Evolutionary conservation across 441 rosid genomes (phyloP).

Genomic region (Flueggea neowawraea): DNA sequence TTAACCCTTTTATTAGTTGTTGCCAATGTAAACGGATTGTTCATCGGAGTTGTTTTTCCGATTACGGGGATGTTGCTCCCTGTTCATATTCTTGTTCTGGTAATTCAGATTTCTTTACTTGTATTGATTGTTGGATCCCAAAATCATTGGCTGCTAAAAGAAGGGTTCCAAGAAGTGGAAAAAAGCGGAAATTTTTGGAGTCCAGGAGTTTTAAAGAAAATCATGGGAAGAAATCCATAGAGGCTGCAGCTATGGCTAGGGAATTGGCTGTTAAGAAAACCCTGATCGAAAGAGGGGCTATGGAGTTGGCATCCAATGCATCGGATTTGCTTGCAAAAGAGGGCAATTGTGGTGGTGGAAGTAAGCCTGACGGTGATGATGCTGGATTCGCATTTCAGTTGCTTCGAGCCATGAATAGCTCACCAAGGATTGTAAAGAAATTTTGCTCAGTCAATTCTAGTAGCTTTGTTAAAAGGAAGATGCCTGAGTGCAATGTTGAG

Average conservation of each 20-base stretch:
- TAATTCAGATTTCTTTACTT: constrained; percentile 27
- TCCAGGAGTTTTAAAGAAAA: constrained; percentile 9
- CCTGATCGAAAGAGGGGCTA: constrained; percentile 18
- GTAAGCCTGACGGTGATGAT: constrained; percentile 17
- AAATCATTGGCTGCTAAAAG: constrained; percentile 22
- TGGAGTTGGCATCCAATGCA: constrained; percentile 14
- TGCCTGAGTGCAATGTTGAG: constrained; percentile 2
- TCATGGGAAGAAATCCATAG: constrained; percentile 18
- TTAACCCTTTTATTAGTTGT: constrained; percentile 25
- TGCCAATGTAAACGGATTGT: constrained; percentile 36
- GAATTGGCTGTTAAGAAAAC: constrained; percentile 24
- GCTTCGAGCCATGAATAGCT: constrained; percentile 29
- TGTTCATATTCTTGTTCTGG: constrained; percentile 40
- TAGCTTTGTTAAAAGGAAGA: constrained; percentile 9
- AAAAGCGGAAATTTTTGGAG: constrained; percentile 18
- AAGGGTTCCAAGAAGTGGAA: constrained; percentile 7
- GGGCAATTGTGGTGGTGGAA: constrained; percentile 13
- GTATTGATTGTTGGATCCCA: constrained; percentile 73
- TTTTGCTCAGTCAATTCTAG: constrained; percentile 10
- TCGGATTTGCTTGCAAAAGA: constrained; percentile 10
- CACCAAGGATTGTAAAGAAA: constrained; percentile 26
- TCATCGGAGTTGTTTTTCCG: constrained; percentile 38
- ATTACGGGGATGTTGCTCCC: constrained; percentile 27
- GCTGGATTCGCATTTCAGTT: constrained; percentile 28
- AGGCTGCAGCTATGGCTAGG: constrained; percentile 24